Base-by-base conservation (phyloP, 2,329 filamentous ascomycete genomes). In the Trichoderma asperellum region DNA sequence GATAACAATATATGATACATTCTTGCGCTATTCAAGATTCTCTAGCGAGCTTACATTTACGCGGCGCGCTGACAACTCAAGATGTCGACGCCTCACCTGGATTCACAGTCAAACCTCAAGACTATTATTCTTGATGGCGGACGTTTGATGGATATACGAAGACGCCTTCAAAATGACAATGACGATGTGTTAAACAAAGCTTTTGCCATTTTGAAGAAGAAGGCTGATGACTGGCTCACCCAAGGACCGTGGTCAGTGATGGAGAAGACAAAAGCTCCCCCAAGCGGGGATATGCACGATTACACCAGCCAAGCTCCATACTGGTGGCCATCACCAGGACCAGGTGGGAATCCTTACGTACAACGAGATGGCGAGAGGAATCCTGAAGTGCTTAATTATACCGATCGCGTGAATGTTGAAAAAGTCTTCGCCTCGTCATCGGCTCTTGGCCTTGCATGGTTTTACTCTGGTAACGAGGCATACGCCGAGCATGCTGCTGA, bases 281-380 rank as follows among this genome's bases (percentile, higher is more conserved):
- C 59, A 24, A 64, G 67, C 52, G 67, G 67, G 27, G 59, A 64
- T 29, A 57, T 56, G 58, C 67, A 69, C 29, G 67, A 69, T 24
- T 69, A 69, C 16, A 69, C 67, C 16, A 69, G 67, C 52, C 67
- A 69, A 37, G 67, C 67, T 35, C 67, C 67, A n/a, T 69, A 69
- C 40, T 69, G 67, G 67, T 69, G 59, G 67, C 67, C 67, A 12
- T 69, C 67, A 12, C 52, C 59, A n/a, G 56, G 49, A 16, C 55
- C 59, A 7, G 58, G 58, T 47, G 59, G 60, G 3, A 64, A 29
- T 21, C 67, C 58, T 16, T 69, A 69, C 37, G 67, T 69, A n/a
- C 58, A 64, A 52, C 52, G 67, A 34, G 59, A 69, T 49, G 67
- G 67, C 1, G 59, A 69, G 52, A 63, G 37, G 52, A 69, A 69